Evolutionary conservation across 2,329 filamentous ascomycete species (phyloP).

Genomic region (Penicillium sclerotigenum): DNA sequence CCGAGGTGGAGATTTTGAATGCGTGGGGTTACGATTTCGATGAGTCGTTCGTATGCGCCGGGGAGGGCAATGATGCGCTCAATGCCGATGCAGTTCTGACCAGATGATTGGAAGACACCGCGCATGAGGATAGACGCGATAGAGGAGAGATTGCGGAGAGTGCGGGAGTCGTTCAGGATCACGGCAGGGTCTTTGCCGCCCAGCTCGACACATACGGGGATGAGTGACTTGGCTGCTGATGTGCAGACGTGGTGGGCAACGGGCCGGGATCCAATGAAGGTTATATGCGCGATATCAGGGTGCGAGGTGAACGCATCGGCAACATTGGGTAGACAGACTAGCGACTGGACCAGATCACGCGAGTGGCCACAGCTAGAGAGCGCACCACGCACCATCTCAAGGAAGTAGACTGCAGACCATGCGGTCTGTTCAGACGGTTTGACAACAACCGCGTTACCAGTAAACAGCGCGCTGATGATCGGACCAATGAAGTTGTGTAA

Average conservation of each 20-base stretch:
- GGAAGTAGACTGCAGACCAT: slow-evolving; percentile 85
- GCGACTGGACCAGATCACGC: slow-evolving; percentile 74
- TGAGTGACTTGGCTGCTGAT: slow-evolving; percentile 81
- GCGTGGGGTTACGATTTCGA: slow-evolving; percentile 67
- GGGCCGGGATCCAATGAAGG: slow-evolving; percentile 87
- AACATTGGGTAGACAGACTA: slow-evolving; percentile 83
- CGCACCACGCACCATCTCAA: slow-evolving; percentile 72
- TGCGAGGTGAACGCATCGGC: slow-evolving; percentile 83
- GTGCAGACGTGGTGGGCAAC: slow-evolving; percentile 86
- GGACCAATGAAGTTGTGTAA: slow-evolving; percentile 95
- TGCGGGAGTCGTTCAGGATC: slow-evolving; percentile 73
- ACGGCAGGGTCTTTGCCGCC: slow-evolving; percentile 94
- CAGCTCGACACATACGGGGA: slow-evolving; percentile 82
- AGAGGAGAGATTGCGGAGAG: slow-evolving; percentile 57
- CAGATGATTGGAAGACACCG: slow-evolving; percentile 89
- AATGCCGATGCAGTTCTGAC: slow-evolving; percentile 97
- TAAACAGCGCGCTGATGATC: slow-evolving; percentile 83
- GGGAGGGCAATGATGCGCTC: slow-evolving; percentile 85
- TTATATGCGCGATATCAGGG: slow-evolving; percentile 78
- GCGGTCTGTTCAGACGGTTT: slow-evolving; percentile 95
- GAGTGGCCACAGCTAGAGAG: slow-evolving; percentile 79
- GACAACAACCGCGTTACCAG: slow-evolving; percentile 86
- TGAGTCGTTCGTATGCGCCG: slow-evolving; percentile 69
- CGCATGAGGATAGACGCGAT: slow-evolving; percentile 82
- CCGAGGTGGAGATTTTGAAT: slow-evolving; percentile 75